phyloP scores from a whole-genome alignment of 225 moss, liverwort and hornwort genomes.

The Bryoerythrophyllum caledonicum region DNA sequence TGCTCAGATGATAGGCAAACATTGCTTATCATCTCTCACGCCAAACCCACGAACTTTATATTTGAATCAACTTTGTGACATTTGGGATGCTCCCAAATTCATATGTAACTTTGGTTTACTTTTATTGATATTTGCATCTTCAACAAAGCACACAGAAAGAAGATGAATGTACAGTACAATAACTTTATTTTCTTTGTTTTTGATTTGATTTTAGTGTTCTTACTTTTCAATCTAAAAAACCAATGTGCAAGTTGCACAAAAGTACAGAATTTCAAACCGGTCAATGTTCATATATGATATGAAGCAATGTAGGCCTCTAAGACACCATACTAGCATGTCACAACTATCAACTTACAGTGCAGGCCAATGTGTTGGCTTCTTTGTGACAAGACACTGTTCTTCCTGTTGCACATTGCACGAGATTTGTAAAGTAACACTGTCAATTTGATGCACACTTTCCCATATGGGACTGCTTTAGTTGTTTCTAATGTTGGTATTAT shows the following conservation, averaged over 20 bases:
- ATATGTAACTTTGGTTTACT: too few species aligned
- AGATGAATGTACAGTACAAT: too few species aligned
- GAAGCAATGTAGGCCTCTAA: not conserved
- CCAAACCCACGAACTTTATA: too few species aligned
- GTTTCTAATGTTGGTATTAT: not conserved
- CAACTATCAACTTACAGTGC: too few species aligned
- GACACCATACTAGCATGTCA: not conserved
- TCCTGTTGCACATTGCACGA: not conserved
- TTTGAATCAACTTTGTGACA: too few species aligned
- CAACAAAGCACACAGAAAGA: not conserved
- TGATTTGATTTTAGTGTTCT: not conserved
- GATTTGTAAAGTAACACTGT: not conserved
- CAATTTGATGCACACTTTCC: not conserved
- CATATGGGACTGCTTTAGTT: not conserved
- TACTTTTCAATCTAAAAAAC: not conserved
- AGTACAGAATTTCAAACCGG: not conserved
- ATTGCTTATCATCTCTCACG: not conserved
- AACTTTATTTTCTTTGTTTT: not conserved
- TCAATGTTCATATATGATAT: not conserved
- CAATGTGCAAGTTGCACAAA: not conserved
- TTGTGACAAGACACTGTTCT: slow-evolving; percentile 9
- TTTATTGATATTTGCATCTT: not conserved
- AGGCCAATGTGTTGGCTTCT: not conserved
- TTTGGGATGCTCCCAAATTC: not conserved
- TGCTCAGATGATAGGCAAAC: too few species aligned